Base-by-base conservation (phyloP, 192 early-diverging fungal species). In the Coemansia sp. region DNA sequence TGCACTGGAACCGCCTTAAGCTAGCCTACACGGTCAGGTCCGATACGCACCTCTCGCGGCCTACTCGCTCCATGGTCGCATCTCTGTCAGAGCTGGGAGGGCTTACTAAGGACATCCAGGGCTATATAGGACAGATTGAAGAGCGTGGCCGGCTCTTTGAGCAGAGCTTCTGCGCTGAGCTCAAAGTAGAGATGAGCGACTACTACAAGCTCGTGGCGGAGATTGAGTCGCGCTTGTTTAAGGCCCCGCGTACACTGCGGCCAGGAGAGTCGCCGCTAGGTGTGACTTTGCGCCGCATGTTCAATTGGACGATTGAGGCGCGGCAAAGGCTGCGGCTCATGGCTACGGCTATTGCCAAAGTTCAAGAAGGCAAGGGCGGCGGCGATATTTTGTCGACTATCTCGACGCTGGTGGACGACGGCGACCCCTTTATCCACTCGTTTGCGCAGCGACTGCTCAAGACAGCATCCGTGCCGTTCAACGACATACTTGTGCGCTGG, bases 131-230 rank as follows among this genome's bases (percentile, higher is more conserved):
- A 23, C 31, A 83, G 21, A 62, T 71, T 28, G 73, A 72, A 5
- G 42, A 51, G 26, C 38, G 66, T 33, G 63, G 67, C 4, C 56
- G 68, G 43, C 63, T 76, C 34, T 68, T 84, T 61, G 63, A 62
- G 26, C 83, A 97, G 89, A 89, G 90, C 43, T 90, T 99, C 48
- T 87, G 87, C 62, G 86, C 93, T 0, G 88, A 89, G 39, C 79
- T 99, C 18, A 88, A 93, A 62, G 73, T 80, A 36, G 93, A 97
- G 67, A 71, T 96, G 62, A 85, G 85, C 2, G 85, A 89, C n/a
- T 95, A 97, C 74, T 95, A 91, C 71, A 82, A 87, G 55, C 77
- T 96, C 2, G 92, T 97, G 63, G 91, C 95, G 0, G 83, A 94
- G 18, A 74, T 97, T 13, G 94, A 97, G 77, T 81, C 86, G 10